Evolutionary conservation across 148 eudicot genomes (phyloP), one percentile per base, ranked within the genome.

Genomic region (Pharnaceum exiguum): DNA sequence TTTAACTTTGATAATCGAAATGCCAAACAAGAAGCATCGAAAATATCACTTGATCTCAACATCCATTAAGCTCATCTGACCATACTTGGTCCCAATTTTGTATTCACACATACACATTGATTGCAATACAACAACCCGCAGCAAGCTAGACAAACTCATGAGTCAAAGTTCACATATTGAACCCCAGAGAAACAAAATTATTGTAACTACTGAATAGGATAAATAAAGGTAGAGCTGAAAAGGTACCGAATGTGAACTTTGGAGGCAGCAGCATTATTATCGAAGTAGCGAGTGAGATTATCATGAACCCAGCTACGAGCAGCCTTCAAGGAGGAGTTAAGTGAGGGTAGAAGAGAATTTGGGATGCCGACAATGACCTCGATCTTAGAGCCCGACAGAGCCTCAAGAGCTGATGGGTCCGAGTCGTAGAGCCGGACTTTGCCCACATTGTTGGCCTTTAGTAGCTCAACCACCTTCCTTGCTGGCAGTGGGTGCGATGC

Each of bases 401-500:
- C 59, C 32, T 71, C 47, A 30, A 86, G 90, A 19, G 73, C 83
- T 22, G 16, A 40, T 1, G 91, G 82, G 66, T 84, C 71, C 22
- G 87, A 72, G 37, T 87, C 93, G 51, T 60, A 74, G 8, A 87
- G 86, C 69, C 77, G 75, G 11, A 87, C 70, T 65, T 59, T 80
- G 36, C 66, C 48, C 74, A 90, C 74, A 75, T 65, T 72, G 75
- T 90, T 90, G 68, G 74, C 49, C 30, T 84, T 86, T 22, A 90
- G 44, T 0, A 90, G 85, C 71, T 86, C 74, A 23, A 82, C 86
- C 4, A 77, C 91, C 56, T 74, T 73, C 5, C 66, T 45, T 39
- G 97, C 85, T 3, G 83, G 91, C 26, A 90, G 77, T 16, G 91
- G 97, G 82, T 84, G 86, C 6, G 95, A 90, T 21, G 91, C 55